Conservation (phyloP, 1,284 basidiomycete species). For the Rhizoctonia solani region DNA sequence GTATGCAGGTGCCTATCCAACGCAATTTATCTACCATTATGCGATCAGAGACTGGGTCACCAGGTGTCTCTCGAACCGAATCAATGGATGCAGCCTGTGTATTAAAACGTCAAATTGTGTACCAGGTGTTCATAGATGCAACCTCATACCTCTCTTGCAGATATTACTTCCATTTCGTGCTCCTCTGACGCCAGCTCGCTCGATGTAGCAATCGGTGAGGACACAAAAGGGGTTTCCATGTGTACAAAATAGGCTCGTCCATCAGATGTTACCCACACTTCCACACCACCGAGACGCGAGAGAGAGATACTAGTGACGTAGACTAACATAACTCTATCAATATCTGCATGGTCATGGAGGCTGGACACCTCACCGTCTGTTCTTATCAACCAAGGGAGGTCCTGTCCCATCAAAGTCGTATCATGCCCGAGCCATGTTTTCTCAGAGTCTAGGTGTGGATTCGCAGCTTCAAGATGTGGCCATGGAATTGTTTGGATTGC, state of each 20-base stretch:
- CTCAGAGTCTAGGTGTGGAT: constrained; percentile 43
- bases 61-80: background rate
- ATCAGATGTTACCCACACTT: constrained; percentile 81
- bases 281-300: constrained; percentile 61
- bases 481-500: constrained; percentile 79
- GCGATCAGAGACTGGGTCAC: background rate
- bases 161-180: background rate
- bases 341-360: background rate
- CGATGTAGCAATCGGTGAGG: constrained; percentile 18
- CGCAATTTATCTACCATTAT: constrained; percentile 44
- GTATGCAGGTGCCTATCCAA: constrained; percentile 34
- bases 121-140: background rate
- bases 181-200: constrained; percentile 20
- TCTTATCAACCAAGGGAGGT: constrained; percentile 73
- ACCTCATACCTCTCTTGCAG: constrained; percentile 16
- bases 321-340: constrained; percentile 50
- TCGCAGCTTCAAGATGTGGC: constrained; percentile 54
- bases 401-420: constrained; percentile 73
- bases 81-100: constrained; percentile 17
- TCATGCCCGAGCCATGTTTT: constrained; percentile 55
- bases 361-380: constrained; percentile 57
- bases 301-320: constrained; percentile 61
- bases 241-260: constrained; percentile 77
- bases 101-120: background rate
- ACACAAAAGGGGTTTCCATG: constrained; percentile 50